Evolutionary conservation across 2,329 filamentous ascomycete species (phyloP).

Genomic region (Aspergillus nomiae): DNA sequence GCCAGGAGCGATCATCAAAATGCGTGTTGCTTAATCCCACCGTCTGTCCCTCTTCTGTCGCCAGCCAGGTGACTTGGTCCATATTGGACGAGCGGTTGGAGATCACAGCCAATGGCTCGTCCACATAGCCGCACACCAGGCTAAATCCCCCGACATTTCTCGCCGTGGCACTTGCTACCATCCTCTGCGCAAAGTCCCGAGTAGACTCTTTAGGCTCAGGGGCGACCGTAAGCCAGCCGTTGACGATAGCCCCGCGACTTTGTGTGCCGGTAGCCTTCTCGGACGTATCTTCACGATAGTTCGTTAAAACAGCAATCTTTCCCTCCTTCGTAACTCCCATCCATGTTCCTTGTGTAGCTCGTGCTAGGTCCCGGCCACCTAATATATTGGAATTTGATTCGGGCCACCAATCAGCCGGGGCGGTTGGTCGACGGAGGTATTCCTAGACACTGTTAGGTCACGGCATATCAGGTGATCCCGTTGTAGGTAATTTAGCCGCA

Average conservation of each 20-base stretch:
- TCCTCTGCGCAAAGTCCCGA: slow-evolving; percentile 54
- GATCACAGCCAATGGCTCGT: slow-evolving; percentile 59
- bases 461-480: background rate
- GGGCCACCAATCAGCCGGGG: slow-evolving; percentile 62
- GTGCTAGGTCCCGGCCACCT: slow-evolving; percentile 63
- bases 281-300: slow-evolving; percentile 60
- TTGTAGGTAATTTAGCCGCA: slow-evolving; percentile 5
- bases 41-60: slow-evolving; percentile 51
- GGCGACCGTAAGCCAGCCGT: slow-evolving; percentile 57
- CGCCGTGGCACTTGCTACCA: slow-evolving; percentile 57
- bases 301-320: slow-evolving; percentile 64
- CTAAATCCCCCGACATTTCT: slow-evolving; percentile 65
- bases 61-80: slow-evolving; percentile 55
- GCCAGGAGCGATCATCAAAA: slow-evolving; percentile 62
- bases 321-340: slow-evolving; percentile 63
- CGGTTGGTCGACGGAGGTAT: slow-evolving; percentile 63
- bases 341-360: slow-evolving; percentile 64
- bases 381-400: slow-evolving; percentile 57
- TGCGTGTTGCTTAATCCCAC: slow-evolving; percentile 64
- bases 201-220: slow-evolving; percentile 44
- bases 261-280: slow-evolving; percentile 48
- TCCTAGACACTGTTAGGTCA: slow-evolving; percentile 48
- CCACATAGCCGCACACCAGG: slow-evolving; percentile 59
- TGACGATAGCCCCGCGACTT: slow-evolving; percentile 62
- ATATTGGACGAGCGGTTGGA: slow-evolving; percentile 62